Evolutionary conservation across 768 basidiomycete genomes (phyloP), one percentile per base, ranked within the genome.

Genomic region (Pleurotus platypus): DNA sequence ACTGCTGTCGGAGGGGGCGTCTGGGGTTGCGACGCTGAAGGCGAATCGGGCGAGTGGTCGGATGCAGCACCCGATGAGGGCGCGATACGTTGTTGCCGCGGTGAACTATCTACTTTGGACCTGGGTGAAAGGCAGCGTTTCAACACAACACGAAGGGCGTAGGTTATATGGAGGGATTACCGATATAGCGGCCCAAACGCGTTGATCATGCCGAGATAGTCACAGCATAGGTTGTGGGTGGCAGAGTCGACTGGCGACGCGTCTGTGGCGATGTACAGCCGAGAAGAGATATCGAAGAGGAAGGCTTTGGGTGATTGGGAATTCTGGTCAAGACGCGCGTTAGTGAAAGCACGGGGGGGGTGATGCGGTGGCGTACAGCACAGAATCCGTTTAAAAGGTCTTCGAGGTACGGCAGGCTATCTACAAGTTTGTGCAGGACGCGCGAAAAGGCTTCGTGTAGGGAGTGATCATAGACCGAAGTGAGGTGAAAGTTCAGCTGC

Each of bases 251-350:
- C 90, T 4, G 94, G 92, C 0, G 91, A 92, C 15, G 88, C 87
- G 65, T 98, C 96, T 9, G 94, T 94, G 9, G 94, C 94, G n/a
- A 98, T 79, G 66, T 95, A 94, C 24, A 97, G 75, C 49, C 92
- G 81, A 20, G 92, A 93, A 3, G 78, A 78, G 15, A 83, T 86
- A 66, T 98, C 95, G 63, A 96, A 98, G 12, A 98, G 72, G 67
- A 95, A 98, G 0, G 94, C 92, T 69, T 98, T 98, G 38, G 92
- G 87, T 27, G 94, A 90, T 64, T 91, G 90, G 2, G 91, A 94
- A 59, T 93, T 93, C 93, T 96, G 62, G 15, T 50, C 30, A 11
- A 26, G 48, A 43, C 22, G 61, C 42, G 47, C 26, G 58, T 61
- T 26, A 63, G 18, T 9, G 5, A 39, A 20, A 2, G 3, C n/a